Percentiles rank a stretch among this genome's conserved stretches.
phyloP scores from a whole-genome alignment of 257 asterid genomes.

The Penstemon davidsonii region DNA sequence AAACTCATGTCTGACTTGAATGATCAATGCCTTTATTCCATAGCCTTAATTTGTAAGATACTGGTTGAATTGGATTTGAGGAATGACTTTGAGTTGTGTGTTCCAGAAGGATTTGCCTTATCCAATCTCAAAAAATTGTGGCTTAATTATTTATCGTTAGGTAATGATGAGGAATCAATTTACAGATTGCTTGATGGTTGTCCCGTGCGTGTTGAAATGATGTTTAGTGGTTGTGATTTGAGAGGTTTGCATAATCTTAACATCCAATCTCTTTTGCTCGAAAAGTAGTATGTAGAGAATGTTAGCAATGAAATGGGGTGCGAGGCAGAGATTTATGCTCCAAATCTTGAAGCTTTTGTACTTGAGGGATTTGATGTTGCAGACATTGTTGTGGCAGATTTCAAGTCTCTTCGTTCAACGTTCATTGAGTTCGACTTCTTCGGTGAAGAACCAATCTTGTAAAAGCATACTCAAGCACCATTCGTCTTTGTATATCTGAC shows the following conservation, averaged over 20 bases:
- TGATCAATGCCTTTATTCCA: neutral
- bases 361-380: neutral
- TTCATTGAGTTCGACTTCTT: neutral
- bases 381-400: neutral
- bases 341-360: neutral
- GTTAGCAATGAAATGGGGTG: neutral
- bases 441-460: neutral
- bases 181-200: neutral
- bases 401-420: neutral
- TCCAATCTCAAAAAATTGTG: neutral
- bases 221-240: neutral
- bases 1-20: too few species aligned
- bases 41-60: neutral
- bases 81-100: neutral
- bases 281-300: neutral
- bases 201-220: neutral
- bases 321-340: neutral
- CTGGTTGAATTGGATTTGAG: neutral
- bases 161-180: neutral
- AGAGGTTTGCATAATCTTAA: neutral
- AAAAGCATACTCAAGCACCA: slow-evolving; percentile 6
- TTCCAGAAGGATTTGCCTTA: neutral
- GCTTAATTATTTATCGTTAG: neutral
- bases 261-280: neutral
- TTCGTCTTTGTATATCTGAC: neutral